Percentiles rank a stretch among this genome's conserved stretches.
Evolutionary conservation across 1,284 basidiomycete genomes (phyloP).

Genomic region (Kwoniella shivajii): DNA sequence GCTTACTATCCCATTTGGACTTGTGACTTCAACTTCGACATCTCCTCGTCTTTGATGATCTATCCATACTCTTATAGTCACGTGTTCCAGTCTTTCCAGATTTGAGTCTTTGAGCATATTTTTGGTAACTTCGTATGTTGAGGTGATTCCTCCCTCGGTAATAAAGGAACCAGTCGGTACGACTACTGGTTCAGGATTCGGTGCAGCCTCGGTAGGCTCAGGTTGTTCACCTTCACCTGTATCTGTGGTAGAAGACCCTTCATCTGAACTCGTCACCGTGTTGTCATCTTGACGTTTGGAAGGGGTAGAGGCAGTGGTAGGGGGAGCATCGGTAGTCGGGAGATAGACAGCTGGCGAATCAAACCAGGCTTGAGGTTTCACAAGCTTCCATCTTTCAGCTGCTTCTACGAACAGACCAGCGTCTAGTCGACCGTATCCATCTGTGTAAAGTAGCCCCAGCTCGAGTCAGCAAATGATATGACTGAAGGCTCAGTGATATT

Average conservation of each 20-base stretch:
- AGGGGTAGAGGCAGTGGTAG: slow-evolving; percentile 6
- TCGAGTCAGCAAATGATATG: not conserved
- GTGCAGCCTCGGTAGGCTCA: not conserved
- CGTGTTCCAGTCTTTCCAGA: slow-evolving; percentile 85
- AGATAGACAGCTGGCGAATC: slow-evolving; percentile 72
- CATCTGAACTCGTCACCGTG: not conserved
- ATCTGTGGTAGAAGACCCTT: not conserved
- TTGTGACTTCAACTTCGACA: slow-evolving; percentile 84
- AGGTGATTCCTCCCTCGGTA: slow-evolving; percentile 66
- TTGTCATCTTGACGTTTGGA: slow-evolving; percentile 4
- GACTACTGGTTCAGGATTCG: slow-evolving; percentile 25
- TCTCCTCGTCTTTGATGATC: slow-evolving; percentile 83
- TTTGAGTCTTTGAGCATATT: slow-evolving; percentile 74
- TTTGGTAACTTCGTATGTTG: slow-evolving; percentile 69
- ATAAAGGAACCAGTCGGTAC: slow-evolving; percentile 57
- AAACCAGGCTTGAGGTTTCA: slow-evolving; percentile 94
- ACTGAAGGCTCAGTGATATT: not conserved
- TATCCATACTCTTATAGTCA: slow-evolving; percentile 93
- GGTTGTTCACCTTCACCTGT: not conserved
- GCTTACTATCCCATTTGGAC: slow-evolving; percentile 84
- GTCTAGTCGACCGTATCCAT: slow-evolving; percentile 89
- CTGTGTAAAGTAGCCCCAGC: slow-evolving; percentile 24
- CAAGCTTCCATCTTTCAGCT: slow-evolving; percentile 78
- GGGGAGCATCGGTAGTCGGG: slow-evolving; percentile 26
- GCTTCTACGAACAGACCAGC: slow-evolving; percentile 80